Base-by-base conservation (phyloP, 345 rosid genomes). In the Hibiscus syriacus region DNA sequence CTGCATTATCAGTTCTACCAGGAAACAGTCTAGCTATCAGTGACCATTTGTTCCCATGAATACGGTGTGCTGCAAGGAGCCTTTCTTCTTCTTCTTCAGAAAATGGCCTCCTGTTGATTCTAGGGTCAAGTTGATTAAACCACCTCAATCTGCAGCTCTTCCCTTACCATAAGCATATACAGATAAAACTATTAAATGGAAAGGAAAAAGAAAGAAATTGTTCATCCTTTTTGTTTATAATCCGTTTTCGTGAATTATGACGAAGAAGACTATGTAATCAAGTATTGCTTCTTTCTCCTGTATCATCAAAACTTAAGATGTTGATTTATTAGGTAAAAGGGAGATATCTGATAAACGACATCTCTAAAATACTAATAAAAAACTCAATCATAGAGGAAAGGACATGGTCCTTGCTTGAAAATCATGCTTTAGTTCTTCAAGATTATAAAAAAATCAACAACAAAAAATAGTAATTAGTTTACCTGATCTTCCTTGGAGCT, bases 401-500 rank as follows among this genome's bases (percentile, higher is more conserved):
- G 46, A 13, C 13, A 2, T 38, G 17, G 5, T n/a, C 13, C 19
- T 39, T 22, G 20, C 22, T 17, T 13, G 17, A n/a, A n/a, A n/a
- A n/a, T n/a, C n/a, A n/a, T n/a, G n/a, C n/a, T n/a, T n/a, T n/a
- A n/a, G n/a, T n/a, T n/a, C n/a, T n/a, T n/a, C n/a, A n/a, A n/a
- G n/a, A n/a, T n/a, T n/a, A n/a, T n/a, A n/a, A n/a, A n/a, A n/a
- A n/a, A n/a, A n/a, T n/a, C n/a, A n/a, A n/a, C n/a, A n/a, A n/a
- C n/a, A n/a, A n/a, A n/a, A n/a, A n/a, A n/a, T n/a, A n/a, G 22
- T 7, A 19, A 20, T 20, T 50, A 19, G 26, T 19, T 50, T 62
- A 86, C 94, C 94, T 58, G 94, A 88, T 84, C 94, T 78, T 82
- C 90, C 90, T 68, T 74, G 86, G 49, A 88, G 87, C 70, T 86